phyloP scores from a whole-genome alignment of 1,139 yeast species.

The Geotrichum australiense region DNA sequence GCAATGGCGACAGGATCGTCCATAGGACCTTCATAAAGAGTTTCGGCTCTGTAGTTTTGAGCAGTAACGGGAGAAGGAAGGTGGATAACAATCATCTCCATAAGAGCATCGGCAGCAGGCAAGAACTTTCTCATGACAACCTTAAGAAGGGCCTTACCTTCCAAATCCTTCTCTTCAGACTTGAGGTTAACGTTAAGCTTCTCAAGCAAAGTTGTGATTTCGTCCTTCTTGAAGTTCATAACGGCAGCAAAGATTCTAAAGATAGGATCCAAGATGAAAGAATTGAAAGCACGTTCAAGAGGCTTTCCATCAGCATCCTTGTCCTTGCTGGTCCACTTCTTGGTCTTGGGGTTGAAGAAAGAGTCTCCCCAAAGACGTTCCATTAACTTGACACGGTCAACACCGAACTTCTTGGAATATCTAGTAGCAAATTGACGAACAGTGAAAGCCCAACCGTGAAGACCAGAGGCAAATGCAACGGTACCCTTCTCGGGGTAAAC shows the following conservation, averaged over 20 bases:
- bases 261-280: conserved; percentile 98
- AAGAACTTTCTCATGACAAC: conserved; percentile 99
- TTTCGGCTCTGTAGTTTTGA: conserved; percentile 98
- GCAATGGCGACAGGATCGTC: conserved; percentile 90
- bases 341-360: conserved; percentile 99
- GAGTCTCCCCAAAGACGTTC: conserved; percentile 99
- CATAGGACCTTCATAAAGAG: conserved; percentile 97
- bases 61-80: conserved; percentile 99
- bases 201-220: conserved; percentile 80
- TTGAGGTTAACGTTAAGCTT: conserved; percentile 88
- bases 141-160: conserved; percentile 98
- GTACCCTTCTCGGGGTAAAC: conserved; percentile 99
- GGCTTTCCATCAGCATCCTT: conserved; percentile 93
- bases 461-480: conserved; percentile 99
- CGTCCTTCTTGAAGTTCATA: conserved; percentile 97
- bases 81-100: conserved; percentile 98
- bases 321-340: conserved; percentile 97
- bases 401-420: conserved; percentile 99
- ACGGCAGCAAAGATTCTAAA: conserved; percentile 93
- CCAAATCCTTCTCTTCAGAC: conserved; percentile 93
- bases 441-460: conserved; percentile 99
- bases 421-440: conserved; percentile 97
- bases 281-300: conserved; percentile 99
- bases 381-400: conserved; percentile 96
- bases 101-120: conserved; percentile 99